Conservation (phyloP, 2,329 filamentous ascomycete genomes). For the Penicillium sp. region DNA sequence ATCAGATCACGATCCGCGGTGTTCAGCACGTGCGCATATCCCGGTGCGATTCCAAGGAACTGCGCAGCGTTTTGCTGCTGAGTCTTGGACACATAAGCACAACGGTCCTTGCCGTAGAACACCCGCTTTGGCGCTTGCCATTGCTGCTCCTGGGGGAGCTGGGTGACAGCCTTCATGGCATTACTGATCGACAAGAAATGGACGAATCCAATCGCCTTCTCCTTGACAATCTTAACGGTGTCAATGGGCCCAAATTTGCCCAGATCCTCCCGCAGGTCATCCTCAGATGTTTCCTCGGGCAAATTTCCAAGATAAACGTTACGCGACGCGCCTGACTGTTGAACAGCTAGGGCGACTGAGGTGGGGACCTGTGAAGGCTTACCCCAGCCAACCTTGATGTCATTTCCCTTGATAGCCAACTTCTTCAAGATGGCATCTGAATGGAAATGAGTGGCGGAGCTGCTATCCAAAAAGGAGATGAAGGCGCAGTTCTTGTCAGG, state of each 20-base stretch:
- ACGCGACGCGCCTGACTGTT: slow-evolving; percentile 93
- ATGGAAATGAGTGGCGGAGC: slow-evolving; percentile 97
- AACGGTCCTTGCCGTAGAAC: slow-evolving; percentile 98
- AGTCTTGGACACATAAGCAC: slow-evolving; percentile 98
- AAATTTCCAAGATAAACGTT: slow-evolving; percentile 97
- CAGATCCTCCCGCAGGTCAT: slow-evolving; percentile 89
- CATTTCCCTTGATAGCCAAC: slow-evolving; percentile 95
- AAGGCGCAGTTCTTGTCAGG: slow-evolving; percentile 99
- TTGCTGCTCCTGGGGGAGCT: slow-evolving; percentile 92
- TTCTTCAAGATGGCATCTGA: slow-evolving; percentile 99
- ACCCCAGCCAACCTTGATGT: slow-evolving; percentile 99
- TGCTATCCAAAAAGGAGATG: slow-evolving; percentile 97
- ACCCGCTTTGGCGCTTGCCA: slow-evolving; percentile 95
- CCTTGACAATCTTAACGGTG: slow-evolving; percentile 93
- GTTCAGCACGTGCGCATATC: slow-evolving; percentile 93
- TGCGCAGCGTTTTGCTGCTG: slow-evolving; percentile 99
- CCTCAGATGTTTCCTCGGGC: slow-evolving; percentile 83
- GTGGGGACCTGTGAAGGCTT: slow-evolving; percentile 98
- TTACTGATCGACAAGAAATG: slow-evolving; percentile 97
- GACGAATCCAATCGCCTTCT: slow-evolving; percentile 97
- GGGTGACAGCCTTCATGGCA: slow-evolving; percentile 95
- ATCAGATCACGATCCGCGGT: slow-evolving; percentile 95
- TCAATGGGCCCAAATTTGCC: slow-evolving; percentile 96
- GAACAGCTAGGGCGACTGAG: slow-evolving; percentile 92
- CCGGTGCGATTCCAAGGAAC: slow-evolving; percentile 93